Percentiles rank a stretch among this genome's conserved stretches.
Conservation (phyloP, 805 yeast species). For the Priceomyces fermenticarens region DNA sequence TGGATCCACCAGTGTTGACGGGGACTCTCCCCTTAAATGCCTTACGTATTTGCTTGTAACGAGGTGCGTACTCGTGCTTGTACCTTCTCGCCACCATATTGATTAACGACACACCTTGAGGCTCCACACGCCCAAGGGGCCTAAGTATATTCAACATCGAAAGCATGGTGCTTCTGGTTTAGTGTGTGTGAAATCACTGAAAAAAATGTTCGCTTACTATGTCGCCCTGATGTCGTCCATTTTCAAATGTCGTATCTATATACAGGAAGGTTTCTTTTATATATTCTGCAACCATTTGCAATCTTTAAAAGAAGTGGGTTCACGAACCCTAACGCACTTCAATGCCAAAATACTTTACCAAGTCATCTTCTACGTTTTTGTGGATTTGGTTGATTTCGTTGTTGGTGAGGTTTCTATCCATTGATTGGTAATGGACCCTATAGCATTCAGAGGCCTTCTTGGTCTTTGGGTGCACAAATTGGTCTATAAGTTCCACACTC, state of each 20-base stretch:
- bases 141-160: not conserved
- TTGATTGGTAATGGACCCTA: constrained; percentile 88
- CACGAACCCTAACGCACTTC: constrained; percentile 46
- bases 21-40: constrained; percentile 93
- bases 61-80: constrained; percentile 76
- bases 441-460: constrained; percentile 78
- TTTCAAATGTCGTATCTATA: too few relatives aligned
- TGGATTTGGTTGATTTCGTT: constrained; percentile 79
- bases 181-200: too few relatives aligned
- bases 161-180: too few relatives aligned
- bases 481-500: constrained; percentile 75
- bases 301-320: too few relatives aligned
- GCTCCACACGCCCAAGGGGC: not conserved
- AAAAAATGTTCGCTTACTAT: too few relatives aligned
- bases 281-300: too few relatives aligned
- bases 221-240: too few relatives aligned
- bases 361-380: constrained; percentile 55
- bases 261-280: too few relatives aligned
- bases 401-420: constrained; percentile 89
- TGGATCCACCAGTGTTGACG: constrained; percentile 92
- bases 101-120: not conserved
- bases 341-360: constrained; percentile 52
- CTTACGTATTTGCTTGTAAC: constrained; percentile 64
- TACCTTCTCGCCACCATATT: constrained; percentile 27
- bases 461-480: constrained; percentile 82